Conservation (phyloP, 1,284 basidiomycete genomes). For the Leccinum subatratum region DNA sequence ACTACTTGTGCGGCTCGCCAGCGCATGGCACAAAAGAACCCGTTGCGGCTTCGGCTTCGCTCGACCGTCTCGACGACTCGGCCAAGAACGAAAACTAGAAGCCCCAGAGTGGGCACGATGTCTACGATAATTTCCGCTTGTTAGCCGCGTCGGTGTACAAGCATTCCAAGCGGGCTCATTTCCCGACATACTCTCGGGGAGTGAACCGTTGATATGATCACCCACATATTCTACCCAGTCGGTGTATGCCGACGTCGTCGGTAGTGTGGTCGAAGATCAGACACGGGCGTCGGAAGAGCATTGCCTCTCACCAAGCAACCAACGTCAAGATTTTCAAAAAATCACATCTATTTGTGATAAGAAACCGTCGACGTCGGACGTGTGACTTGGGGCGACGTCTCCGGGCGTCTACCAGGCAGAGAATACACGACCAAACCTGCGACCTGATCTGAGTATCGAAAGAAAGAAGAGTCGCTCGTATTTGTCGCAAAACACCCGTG, state of each 20-base stretch:
- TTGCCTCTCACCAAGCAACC: neutral
- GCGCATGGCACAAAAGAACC: slow-evolving; percentile 7
- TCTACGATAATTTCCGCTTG: slow-evolving; percentile 13
- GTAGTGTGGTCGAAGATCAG: slow-evolving; percentile 6
- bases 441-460: neutral
- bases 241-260: neutral
- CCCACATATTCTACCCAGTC: slow-evolving; percentile 1
- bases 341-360: neutral
- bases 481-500: slow-evolving; percentile 6
- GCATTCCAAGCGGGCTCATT: slow-evolving; percentile 5
- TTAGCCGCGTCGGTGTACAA: slow-evolving; percentile 1
- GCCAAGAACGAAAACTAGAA: neutral
- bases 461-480: neutral
- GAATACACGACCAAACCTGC: neutral
- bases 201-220: slow-evolving; percentile 4
- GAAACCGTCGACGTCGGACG: neutral
- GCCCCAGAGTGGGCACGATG: neutral
- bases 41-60: slow-evolving; percentile 2
- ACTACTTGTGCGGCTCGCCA: neutral
- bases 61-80: neutral
- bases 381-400: neutral
- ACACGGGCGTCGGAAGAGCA: neutral
- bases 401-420: neutral
- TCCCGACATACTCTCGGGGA: neutral
- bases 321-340: neutral